phyloP scores from a whole-genome alignment of 2,329 filamentous ascomycete species.

The Hypoxylon sp. region DNA sequence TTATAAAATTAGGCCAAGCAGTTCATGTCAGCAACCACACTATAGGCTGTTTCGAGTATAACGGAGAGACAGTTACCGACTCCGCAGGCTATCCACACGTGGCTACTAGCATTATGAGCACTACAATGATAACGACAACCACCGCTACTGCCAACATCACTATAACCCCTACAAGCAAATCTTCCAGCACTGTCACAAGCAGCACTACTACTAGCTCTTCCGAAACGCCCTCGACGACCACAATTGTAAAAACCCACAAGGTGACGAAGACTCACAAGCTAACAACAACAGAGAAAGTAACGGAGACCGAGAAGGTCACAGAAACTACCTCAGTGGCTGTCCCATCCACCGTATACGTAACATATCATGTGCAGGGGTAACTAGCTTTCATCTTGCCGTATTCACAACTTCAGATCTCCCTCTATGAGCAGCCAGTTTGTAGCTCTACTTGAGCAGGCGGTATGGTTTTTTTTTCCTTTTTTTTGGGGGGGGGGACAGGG shows the following conservation, averaged over 20 bases:
- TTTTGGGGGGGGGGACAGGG: too few species aligned
- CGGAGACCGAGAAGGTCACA: background rate
- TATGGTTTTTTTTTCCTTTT: background rate
- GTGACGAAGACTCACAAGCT: background rate
- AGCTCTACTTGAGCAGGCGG: background rate
- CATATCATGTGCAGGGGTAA: background rate
- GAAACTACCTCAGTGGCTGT: background rate
- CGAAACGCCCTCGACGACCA: conserved; percentile 3
- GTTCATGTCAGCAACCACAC: conserved; percentile 10
- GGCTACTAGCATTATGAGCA: background rate
- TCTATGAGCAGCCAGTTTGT: background rate
- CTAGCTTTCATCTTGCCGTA: background rate
- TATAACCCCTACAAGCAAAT: conserved; percentile 5
- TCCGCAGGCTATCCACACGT: background rate
- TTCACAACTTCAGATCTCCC: background rate
- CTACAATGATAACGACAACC: background rate
- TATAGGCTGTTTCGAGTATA: conserved; percentile 8
- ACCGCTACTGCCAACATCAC: background rate
- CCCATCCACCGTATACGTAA: background rate
- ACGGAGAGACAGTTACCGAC: background rate
- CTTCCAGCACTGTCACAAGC: background rate
- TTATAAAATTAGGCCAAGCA: background rate
- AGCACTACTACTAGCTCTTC: background rate
- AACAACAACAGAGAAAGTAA: background rate
- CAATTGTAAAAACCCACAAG: background rate